phyloP scores from a whole-genome alignment of 306 rosid species.

The Castanea mollissima region DNA sequence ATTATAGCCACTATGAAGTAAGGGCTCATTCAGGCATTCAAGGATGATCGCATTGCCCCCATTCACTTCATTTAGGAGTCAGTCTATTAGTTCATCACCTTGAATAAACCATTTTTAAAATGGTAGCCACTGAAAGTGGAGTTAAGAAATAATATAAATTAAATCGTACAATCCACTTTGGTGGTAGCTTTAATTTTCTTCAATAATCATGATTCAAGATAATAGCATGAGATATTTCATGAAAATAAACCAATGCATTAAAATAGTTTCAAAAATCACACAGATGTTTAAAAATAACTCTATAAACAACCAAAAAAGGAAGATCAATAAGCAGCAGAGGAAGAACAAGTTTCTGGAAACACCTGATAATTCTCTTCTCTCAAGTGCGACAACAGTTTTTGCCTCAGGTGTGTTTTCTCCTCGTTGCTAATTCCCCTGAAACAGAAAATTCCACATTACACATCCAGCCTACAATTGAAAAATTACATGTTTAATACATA shows the following conservation, averaged over 20 bases:
- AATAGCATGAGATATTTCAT: neutral
- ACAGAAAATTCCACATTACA: constrained; percentile 23
- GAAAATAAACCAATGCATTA: neutral
- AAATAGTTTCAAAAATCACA: neutral
- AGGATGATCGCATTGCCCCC: constrained; percentile 1
- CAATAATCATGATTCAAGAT: neutral
- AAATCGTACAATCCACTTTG: neutral
- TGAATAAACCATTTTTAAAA: constrained; percentile 24
- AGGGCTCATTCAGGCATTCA: neutral
- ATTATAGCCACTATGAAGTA: neutral
- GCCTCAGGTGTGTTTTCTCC: constrained; percentile 80
- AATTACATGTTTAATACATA: neutral
- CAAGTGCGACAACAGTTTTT: constrained; percentile 74
- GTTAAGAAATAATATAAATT: neutral
- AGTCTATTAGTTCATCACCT: neutral
- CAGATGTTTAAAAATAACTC: neutral
- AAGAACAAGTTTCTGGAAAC: neutral
- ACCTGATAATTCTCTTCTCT: constrained; percentile 92
- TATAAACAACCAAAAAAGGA: neutral
- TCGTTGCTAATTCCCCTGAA: constrained; percentile 81
- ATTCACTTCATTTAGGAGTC: neutral
- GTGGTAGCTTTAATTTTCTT: neutral
- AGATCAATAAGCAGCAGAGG: constrained; percentile 10
- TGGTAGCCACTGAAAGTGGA: constrained; percentile 1
- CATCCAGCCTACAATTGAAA: neutral